Evolutionary conservation across 495 filamentous ascomycete genomes (phyloP).

Genomic region (Aspergillus taichungensis): DNA sequence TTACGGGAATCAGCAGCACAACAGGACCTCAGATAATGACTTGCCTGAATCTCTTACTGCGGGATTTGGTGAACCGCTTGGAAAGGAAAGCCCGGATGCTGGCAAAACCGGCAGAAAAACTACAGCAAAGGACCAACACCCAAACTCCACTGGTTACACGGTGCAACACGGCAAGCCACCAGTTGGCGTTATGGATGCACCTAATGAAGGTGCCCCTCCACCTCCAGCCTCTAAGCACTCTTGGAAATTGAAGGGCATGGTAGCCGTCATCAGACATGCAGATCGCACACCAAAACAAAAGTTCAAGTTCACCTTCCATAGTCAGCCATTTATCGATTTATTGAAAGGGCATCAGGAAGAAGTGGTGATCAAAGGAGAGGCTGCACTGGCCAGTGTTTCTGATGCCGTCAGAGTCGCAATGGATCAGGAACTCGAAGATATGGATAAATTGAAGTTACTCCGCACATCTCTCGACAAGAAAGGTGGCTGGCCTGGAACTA

Average conservation of each 20-base stretch:
- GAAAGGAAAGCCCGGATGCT: slow-evolving; percentile 32
- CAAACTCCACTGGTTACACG: slow-evolving; percentile 18
- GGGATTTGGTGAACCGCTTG: slow-evolving; percentile 42
- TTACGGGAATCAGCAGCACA: slow-evolving; percentile 35
- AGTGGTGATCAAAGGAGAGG: slow-evolving; percentile 85
- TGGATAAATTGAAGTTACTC: slow-evolving; percentile 72
- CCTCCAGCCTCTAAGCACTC: slow-evolving; percentile 88
- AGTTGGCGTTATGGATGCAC: slow-evolving; percentile 20
- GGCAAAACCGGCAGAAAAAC: slow-evolving; percentile 10
- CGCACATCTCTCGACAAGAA: slow-evolving; percentile 84
- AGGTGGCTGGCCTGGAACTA: slow-evolving; percentile 87
- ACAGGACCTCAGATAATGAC: slow-evolving; percentile 26
- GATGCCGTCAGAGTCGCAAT: slow-evolving; percentile 75
- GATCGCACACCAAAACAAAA: slow-evolving; percentile 98
- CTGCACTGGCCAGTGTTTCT: slow-evolving; percentile 81
- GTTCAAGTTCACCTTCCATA: slow-evolving; percentile 98
- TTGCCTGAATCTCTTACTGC: slow-evolving; percentile 37
- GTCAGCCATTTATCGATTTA: slow-evolving; percentile 87
- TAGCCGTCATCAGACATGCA: slow-evolving; percentile 90
- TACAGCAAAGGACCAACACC: slow-evolving; percentile 16
- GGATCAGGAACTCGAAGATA: slow-evolving; percentile 70
- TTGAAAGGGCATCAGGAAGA: slow-evolving; percentile 94
- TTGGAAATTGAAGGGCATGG: slow-evolving; percentile 98
- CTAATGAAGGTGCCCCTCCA: slow-evolving; percentile 35
- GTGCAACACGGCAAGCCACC: slow-evolving; percentile 25